phyloP scores from a whole-genome alignment of 163 green algal genomes.

The Scenedesmus sp. region DNA sequence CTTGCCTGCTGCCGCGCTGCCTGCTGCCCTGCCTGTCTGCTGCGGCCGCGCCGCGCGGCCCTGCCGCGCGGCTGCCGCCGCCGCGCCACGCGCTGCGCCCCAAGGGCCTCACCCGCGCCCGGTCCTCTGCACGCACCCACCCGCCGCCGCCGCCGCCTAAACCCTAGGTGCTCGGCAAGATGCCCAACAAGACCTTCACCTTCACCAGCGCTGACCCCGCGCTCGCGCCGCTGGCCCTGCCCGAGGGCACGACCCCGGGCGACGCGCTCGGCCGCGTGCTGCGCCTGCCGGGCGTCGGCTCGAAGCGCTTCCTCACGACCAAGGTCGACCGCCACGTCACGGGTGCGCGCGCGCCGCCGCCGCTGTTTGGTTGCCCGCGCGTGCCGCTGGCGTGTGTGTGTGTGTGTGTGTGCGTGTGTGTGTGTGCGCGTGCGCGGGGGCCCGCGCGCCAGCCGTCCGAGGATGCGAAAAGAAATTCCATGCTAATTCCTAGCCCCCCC shows the following conservation, averaged over 20 bases:
- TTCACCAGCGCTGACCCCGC: constrained; percentile 58
- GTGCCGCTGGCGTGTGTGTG: background rate
- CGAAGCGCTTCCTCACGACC: constrained; percentile 98
- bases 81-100: too few relatives aligned
- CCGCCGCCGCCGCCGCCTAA: too few relatives aligned
- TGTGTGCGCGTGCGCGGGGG: background rate
- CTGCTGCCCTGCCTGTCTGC: too few relatives aligned
- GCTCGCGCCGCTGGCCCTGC: constrained; percentile 61
- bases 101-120: too few relatives aligned
- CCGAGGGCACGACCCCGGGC: constrained; percentile 44
- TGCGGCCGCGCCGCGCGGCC: too few relatives aligned
- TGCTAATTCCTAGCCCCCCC: constrained; percentile 53
- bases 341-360: constrained; percentile 46
- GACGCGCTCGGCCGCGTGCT: constrained; percentile 85
- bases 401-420: background rate
- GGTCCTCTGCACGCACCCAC: too few relatives aligned
- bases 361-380: background rate
- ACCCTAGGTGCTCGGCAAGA: constrained; percentile 88
- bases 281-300: constrained; percentile 89
- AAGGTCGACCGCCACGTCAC: constrained; percentile 98
- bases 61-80: too few relatives aligned
- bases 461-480: constrained; percentile 51
- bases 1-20: too few relatives aligned
- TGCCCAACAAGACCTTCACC: constrained; percentile 96
- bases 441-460: constrained; percentile 11